Base-by-base conservation (phyloP, 2,329 filamentous ascomycete genomes). In the Aspergillus thermomutatus region DNA sequence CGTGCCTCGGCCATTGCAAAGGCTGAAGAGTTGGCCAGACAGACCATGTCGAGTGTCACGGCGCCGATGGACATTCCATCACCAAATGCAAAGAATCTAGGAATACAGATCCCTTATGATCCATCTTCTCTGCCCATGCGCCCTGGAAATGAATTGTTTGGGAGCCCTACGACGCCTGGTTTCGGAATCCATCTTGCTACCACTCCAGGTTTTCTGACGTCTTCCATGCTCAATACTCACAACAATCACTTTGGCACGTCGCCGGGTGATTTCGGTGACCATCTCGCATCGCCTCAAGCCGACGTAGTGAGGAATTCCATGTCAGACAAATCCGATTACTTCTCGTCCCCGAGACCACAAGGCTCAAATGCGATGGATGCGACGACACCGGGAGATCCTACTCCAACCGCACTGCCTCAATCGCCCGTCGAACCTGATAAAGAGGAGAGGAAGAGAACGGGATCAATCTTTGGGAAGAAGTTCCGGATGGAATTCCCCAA, bases 401-500 rank as follows among this genome's bases (percentile, higher is more conserved):
- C 76, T 49, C 74, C 77, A 2, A 74, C 79, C 1, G 78, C 80
- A 17, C 68, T 78, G 52, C 77, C 75, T 34, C 75, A 78, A 60
- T 80, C 82, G 9, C 82, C 83, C 1, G 77, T 74, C n/a, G 85
- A 82, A 49, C 76, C 80, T 54, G 77, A 85, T 56, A 81, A 88
- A 72, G 77, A 86, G 67, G 83, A 85, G 63, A 87, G 90, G 61
- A 83, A 83, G 59, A 76, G 75, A 51, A 72, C 68, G 2, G 65
- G 80, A 54, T 87, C 83, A 2, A 79, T 91, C 5, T 95, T 96
- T 70, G 86, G 89, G 46, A 94, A 92, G 77, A 91, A 91, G 66
- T 92, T 96, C 73, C 86, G 89, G 49, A 88, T 90, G 84, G 83
- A 81, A 59, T 83, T 74, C 64, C 88, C 87, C 67, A 97, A 95